Percentiles rank a stretch among this genome's conserved stretches.
phyloP scores from a whole-genome alignment of 2,329 filamentous ascomycete species.

The Setomelanomma holmii region DNA sequence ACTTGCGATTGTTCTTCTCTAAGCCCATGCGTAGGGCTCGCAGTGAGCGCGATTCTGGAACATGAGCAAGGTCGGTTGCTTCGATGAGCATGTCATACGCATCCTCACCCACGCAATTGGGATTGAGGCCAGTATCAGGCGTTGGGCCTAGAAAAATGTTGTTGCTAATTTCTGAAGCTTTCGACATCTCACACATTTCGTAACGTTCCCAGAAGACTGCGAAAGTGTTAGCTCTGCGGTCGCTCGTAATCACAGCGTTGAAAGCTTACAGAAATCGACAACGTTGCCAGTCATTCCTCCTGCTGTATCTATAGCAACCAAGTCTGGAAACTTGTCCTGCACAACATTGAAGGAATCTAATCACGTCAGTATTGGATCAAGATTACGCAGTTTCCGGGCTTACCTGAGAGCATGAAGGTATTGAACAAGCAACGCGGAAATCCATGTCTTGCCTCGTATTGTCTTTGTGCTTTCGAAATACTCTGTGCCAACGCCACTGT shows the following conservation, averaged over 20 bases:
- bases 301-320: slow-evolving; percentile 77
- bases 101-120: slow-evolving; percentile 52
- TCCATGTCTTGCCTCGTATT: slow-evolving; percentile 71
- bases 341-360: slow-evolving; percentile 56
- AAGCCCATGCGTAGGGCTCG: slow-evolving; percentile 66
- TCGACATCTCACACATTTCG: slow-evolving; percentile 95
- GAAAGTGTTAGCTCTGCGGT: neutral
- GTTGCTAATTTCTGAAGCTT: slow-evolving; percentile 82
- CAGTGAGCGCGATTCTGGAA: slow-evolving; percentile 74
- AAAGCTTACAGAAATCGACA: slow-evolving; percentile 76
- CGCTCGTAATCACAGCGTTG: too few relatives aligned
- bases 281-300: slow-evolving; percentile 78
- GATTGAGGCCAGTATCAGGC: slow-evolving; percentile 68
- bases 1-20: slow-evolving; percentile 51
- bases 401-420: slow-evolving; percentile 77
- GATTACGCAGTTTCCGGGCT: slow-evolving; percentile 29
- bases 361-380: slow-evolving; percentile 13
- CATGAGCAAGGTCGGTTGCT: slow-evolving; percentile 81
- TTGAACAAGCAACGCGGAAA: slow-evolving; percentile 71
- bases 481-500: slow-evolving; percentile 69
- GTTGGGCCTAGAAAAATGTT: slow-evolving; percentile 94
- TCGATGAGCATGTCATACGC: slow-evolving; percentile 87
- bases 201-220: slow-evolving; percentile 78
- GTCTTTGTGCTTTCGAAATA: slow-evolving; percentile 77
- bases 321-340: slow-evolving; percentile 70